Base-by-base conservation (phyloP, 164 flowering plant genomes). In the Liriodendron chinense region DNA sequence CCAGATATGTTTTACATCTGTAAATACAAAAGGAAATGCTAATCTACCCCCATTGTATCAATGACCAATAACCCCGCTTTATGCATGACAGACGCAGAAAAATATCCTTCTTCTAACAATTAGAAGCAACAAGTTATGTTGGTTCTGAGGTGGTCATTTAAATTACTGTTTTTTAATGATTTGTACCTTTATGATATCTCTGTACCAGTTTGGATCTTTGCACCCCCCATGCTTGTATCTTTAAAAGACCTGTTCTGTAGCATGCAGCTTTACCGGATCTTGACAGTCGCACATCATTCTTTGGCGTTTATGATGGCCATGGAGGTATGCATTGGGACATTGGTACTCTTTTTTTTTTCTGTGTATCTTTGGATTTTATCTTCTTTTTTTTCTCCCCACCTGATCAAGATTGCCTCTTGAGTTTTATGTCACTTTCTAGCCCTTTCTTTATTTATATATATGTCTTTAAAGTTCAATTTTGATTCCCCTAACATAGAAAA, bases 271-370 rank as follows among this genome's bases (percentile, higher is more conserved):
- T 72, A 70, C 86, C 94, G 12, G 90, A 96, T 90, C 83, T 94
- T 80, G 99, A 94, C 81, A 76, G 76, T 67, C 78, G 89, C 56
- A 92, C 97, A 22, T 96, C 99, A 24, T 96, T 94, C 85, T 96
- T 96, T 87, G 98, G 98, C 75, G 98, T 96, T 64, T 96, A 91
- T 89, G 98, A 96, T 90, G 99, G 99, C 61, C 99, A 96, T 88
- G 99, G 98, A 89, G 99, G 99, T 96, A 85, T 34, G 76, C 28
- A 67, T 67, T 0, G 18, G 69, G 24, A 26, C n/a, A 0, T 3
- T 34, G 18, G 59, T 53, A 16, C 59, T 53, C 59, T 53, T 53
- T 16, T 53, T 49, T 49, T 7, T 53, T 53, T 53, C 13, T 53
- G 18, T 16, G 59, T 16, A 12, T 53, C 2, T 53, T 53, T 53